Percentiles rank a stretch among this genome's conserved stretches.
These are phyloP conservation scores for Rhizophagus sp. DNA, from an alignment of 192 early-diverging fungal species.

Conservation along the genomic window DNA sequence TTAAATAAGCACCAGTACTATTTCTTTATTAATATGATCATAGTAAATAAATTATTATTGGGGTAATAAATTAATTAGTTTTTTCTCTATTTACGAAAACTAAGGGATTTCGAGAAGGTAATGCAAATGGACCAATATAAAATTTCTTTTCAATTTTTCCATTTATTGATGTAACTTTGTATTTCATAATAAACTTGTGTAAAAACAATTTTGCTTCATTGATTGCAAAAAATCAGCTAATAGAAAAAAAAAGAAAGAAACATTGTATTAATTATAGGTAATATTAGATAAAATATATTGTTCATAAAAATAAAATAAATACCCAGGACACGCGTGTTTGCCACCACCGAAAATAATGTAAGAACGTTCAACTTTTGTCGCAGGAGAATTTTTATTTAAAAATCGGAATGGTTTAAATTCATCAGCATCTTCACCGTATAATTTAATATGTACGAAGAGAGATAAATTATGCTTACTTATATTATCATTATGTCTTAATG, in stretches of 20 bases:
- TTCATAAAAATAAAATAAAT: no score
- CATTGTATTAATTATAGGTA: no score
- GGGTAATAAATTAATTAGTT: no score
- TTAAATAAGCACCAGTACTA: no score
- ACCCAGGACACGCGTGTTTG: background rate
- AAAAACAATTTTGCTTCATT: background rate
- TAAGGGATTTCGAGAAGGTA: no score
- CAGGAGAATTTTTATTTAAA: conserved; percentile 19
- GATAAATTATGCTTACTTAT: background rate
- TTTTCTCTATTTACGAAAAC: no score
- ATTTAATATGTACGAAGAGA: background rate
- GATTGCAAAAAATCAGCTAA: background rate
- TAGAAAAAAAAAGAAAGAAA: background rate
- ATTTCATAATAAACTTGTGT: conserved; percentile 3
- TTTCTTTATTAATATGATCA: no score
- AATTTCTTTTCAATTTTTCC: background rate
- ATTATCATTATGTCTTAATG: background rate
- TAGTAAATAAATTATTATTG: no score
- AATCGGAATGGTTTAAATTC: conserved; percentile 31
- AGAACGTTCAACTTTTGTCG: background rate
- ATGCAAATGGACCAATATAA: no score
- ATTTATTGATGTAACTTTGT: background rate
- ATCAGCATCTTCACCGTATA: background rate
- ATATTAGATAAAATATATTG: background rate
- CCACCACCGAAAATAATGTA: background rate